These are phyloP conservation scores for Monosporascus sp. DNA, from an alignment of 2,329 filamentous ascomycete genomes.

Conservation along the genomic window DNA sequence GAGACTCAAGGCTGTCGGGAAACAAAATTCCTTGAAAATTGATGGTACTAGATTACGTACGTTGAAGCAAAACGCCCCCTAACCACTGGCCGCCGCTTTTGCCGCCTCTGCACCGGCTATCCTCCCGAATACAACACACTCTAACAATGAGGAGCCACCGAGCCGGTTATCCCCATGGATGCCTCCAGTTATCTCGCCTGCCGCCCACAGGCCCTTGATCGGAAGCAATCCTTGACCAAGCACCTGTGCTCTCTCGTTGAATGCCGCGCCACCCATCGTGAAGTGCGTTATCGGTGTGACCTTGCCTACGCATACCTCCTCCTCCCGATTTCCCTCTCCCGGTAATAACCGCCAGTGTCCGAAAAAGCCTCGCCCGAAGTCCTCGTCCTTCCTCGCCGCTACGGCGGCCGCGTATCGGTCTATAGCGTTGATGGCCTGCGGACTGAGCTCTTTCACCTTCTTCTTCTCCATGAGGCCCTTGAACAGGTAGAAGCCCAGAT, in stretches of 20 bases:
- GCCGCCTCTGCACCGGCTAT: conserved; percentile 48
- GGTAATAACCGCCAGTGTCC: conserved; percentile 48
- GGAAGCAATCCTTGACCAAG: conserved; percentile 35
- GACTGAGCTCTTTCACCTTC: conserved; percentile 44
- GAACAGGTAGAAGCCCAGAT: conserved; percentile 58
- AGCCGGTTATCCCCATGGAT: conserved; percentile 59
- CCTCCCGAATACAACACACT: conserved; percentile 59
- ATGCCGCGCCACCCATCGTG: conserved; percentile 59
- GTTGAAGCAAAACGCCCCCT: neutral
- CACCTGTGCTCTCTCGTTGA: conserved; percentile 48
- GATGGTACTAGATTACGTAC: too few species aligned
- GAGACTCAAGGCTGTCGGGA: too few species aligned
- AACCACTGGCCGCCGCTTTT: conserved; percentile 1
- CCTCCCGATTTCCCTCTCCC: conserved; percentile 39
- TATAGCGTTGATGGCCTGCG: conserved; percentile 35
- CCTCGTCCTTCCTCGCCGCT: conserved; percentile 32
- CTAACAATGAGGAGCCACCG: conserved; percentile 55
- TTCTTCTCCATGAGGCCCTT: conserved; percentile 55
- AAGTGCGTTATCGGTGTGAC: conserved; percentile 62
- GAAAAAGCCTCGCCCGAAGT: conserved; percentile 44
- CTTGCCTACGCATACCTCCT: conserved; percentile 50
- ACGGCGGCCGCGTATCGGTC: conserved; percentile 44
- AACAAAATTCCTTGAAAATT: too few species aligned
- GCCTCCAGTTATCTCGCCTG: conserved; percentile 60
- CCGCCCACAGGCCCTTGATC: conserved; percentile 54